A percentile compares a stretch with the other conserved stretches of the same genome.
Evolutionary conservation across 305 asterid genomes (phyloP).

Genomic region (Fraxinus paxiana): DNA sequence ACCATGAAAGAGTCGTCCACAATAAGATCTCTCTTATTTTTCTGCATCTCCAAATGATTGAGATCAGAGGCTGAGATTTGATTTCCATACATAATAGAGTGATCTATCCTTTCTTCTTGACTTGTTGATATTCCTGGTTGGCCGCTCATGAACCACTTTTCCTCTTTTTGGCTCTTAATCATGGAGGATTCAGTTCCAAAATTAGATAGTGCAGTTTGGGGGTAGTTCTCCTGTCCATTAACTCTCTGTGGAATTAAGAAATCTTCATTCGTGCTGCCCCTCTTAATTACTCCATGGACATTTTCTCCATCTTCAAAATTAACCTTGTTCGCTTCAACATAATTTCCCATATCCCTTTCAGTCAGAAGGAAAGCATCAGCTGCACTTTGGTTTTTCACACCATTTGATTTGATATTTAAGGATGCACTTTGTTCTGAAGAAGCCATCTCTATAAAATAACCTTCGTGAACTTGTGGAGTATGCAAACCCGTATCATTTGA

Average conservation of each 20-base stretch:
- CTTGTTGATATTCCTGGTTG: constrained; percentile 25
- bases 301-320: constrained; percentile 38
- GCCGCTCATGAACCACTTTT: constrained; percentile 45
- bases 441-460: constrained; percentile 22
- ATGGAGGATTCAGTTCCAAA: constrained; percentile 39
- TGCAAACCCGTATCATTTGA: constrained; percentile 28
- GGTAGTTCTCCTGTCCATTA: constrained; percentile 28
- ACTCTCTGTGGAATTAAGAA: constrained; percentile 35
- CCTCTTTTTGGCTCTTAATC: constrained; percentile 45
- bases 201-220: constrained; percentile 27
- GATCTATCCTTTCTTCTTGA: constrained; percentile 25
- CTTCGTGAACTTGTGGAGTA: constrained; percentile 30
- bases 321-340: constrained; percentile 13
- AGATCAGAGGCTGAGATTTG: constrained; percentile 25
- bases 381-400: constrained; percentile 30
- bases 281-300: constrained; percentile 30
- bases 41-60: constrained; percentile 27
- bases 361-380: constrained; percentile 47
- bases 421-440: constrained; percentile 27
- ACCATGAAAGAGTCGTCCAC: constrained; percentile 71
- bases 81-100: constrained; percentile 32
- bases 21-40: constrained; percentile 37
- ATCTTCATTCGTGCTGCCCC: constrained; percentile 45
- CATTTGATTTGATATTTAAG: constrained; percentile 26
- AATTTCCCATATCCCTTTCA: constrained; percentile 33